phyloP scores from a whole-genome alignment of 2,329 filamentous ascomycete species.

The Colletotrichum navitas region DNA sequence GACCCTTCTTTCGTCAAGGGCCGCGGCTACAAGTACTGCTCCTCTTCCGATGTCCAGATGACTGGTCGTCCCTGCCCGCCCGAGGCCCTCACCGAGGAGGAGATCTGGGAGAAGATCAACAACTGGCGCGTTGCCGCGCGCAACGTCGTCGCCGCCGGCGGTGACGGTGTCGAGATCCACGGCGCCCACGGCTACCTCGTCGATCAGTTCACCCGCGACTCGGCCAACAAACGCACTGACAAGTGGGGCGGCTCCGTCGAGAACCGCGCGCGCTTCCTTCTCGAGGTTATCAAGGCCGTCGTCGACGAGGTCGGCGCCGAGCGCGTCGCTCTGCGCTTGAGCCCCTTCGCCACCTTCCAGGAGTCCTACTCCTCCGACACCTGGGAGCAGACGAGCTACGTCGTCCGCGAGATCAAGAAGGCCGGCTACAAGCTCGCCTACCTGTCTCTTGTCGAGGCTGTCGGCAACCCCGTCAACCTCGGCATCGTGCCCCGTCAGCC shows the following conservation, averaged over 20 bases:
- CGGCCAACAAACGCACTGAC: slow-evolving; percentile 55
- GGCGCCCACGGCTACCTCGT: slow-evolving; percentile 66
- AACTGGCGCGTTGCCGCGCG: slow-evolving; percentile 63
- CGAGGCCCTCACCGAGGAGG: slow-evolving; percentile 54
- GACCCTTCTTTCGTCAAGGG: slow-evolving; percentile 37
- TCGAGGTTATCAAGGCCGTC: slow-evolving; percentile 61
- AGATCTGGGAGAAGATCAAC: slow-evolving; percentile 71
- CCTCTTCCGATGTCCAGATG: slow-evolving; percentile 45
- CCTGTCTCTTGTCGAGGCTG: slow-evolving; percentile 53
- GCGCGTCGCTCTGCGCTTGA: slow-evolving; percentile 55
- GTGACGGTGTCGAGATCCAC: slow-evolving; percentile 68
- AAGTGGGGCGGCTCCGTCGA: slow-evolving; percentile 65
- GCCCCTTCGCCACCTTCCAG: slow-evolving; percentile 48
- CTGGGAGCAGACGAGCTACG: slow-evolving; percentile 48
- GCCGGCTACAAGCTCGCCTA: slow-evolving; percentile 50
- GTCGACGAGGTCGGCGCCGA: slow-evolving; percentile 51
- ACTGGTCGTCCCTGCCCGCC: slow-evolving; percentile 43
- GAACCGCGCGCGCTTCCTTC: slow-evolving; percentile 65
- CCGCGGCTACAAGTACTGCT: slow-evolving; percentile 47
- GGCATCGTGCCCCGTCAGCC: slow-evolving; percentile 40
- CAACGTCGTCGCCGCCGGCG: slow-evolving; percentile 59
- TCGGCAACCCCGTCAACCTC: slow-evolving; percentile 45
- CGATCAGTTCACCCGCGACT: slow-evolving; percentile 65
- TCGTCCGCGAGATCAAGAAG: slow-evolving; percentile 47
- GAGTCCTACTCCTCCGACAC: slow-evolving; percentile 46